phyloP scores from a whole-genome alignment of 805 yeast species.

The Metschnikowia anglica region DNA sequence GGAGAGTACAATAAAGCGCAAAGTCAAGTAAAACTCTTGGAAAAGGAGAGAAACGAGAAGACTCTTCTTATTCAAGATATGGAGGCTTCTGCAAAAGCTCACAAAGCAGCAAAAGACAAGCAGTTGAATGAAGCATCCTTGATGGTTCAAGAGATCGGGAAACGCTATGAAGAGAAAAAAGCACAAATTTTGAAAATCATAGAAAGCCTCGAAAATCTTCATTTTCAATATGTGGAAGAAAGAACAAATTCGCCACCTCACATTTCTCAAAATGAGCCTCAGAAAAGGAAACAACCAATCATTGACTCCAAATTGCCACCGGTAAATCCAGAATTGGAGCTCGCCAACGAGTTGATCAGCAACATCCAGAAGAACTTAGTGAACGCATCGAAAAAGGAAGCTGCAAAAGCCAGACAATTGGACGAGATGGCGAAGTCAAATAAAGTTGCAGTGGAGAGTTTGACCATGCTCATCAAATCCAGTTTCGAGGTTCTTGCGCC shows the following conservation, averaged over 20 bases:
- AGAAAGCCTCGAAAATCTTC: conserved; percentile 2
- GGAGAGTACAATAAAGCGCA: conserved; percentile 1
- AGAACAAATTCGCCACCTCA: background rate
- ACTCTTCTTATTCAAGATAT: background rate
- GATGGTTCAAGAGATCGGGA: conserved; percentile 5
- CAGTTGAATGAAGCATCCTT: conserved; percentile 7
- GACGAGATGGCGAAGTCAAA: conserved; percentile 11
- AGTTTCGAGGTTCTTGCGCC: conserved; percentile 15
- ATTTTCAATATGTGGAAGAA: background rate
- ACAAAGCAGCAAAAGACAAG: conserved; percentile 5
- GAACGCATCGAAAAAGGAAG: background rate
- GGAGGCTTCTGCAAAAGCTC: background rate
- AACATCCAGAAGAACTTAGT: conserved; percentile 1
- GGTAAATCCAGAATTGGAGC: conserved; percentile 1
- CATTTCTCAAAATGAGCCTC: background rate
- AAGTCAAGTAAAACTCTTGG: background rate
- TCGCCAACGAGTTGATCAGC: background rate
- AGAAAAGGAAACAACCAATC: background rate
- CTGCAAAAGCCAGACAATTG: background rate
- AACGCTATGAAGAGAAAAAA: conserved; percentile 10
- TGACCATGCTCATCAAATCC: conserved; percentile 11
- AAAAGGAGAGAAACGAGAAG: background rate
- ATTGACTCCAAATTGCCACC: conserved; percentile 2
- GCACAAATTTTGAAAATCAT: conserved; percentile 1
- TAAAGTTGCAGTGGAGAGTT: conserved; percentile 9